Evolutionary conservation across 2,329 filamentous ascomycete species (phyloP), one percentile per base, ranked within the genome.

Genomic region (Neodidymelliopsis sp.): DNA sequence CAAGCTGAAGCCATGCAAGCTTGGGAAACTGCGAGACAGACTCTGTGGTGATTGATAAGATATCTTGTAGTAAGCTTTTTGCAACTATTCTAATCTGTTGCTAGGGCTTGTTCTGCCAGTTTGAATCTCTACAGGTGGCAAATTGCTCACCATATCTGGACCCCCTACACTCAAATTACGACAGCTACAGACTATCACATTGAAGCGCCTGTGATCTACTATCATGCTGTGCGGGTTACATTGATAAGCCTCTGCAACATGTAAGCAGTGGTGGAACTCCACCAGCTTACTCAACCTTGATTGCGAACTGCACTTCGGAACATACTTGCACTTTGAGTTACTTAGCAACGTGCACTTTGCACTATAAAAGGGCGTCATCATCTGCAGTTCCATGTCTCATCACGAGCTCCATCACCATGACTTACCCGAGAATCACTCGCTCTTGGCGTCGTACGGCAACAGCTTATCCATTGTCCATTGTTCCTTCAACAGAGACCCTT

Each of bases 381-480:
- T n/a, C n/a, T n/a, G n/a, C n/a, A n/a, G n/a, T n/a, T n/a, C n/a
- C n/a, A n/a, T n/a, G n/a, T n/a, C n/a, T n/a, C n/a, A n/a, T n/a
- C n/a, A n/a, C n/a, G n/a, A n/a, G n/a, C n/a, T n/a, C n/a, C n/a
- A n/a, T n/a, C n/a, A n/a, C 12, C 10, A 60, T 60, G 52, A 20
- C 53, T 5, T 58, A 56, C 18, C 60, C 60, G 12, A 44, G 18
- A 15, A 62, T 51, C 1, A 54, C 51, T 44, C 45, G 39, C 12
- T 49, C 62, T n/a, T 63, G 43, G 48, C 60, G 59, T 24, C 62
- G 62, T 31, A 59, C 49, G 34, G 31, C 37, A 11, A 28, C 28
- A 10, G 23, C 54, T 2, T 56, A 50, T 33, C 62, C 49, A 3
- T 52, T 50, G 5, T 33, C 38, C 4, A 37, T 56, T 25, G 33